Evolutionary conservation across 1,284 basidiomycete species (phyloP).

Genomic region (Heterobasidion irregulare): DNA sequence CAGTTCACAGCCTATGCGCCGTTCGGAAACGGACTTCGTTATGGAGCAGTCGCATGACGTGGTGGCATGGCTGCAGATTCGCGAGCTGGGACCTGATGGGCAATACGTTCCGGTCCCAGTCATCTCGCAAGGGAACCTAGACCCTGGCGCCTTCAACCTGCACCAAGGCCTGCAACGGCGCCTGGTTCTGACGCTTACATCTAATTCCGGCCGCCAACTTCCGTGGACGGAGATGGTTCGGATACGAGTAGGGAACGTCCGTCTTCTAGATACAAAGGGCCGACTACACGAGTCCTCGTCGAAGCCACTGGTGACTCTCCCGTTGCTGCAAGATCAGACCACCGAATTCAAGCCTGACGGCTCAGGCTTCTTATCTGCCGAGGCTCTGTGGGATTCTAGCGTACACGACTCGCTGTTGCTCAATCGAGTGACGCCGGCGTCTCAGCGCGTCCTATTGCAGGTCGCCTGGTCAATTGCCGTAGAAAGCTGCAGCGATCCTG

Average conservation of each 20-base stretch:
- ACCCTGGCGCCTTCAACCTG: constrained; percentile 82
- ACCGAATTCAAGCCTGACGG: constrained; percentile 78
- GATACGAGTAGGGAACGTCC: constrained; percentile 75
- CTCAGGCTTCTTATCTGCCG: constrained; percentile 59
- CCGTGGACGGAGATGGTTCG: constrained; percentile 79
- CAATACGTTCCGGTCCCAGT: constrained; percentile 83
- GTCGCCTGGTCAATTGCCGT: constrained; percentile 74
- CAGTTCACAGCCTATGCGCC: constrained; percentile 63
- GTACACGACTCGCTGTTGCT: constrained; percentile 83
- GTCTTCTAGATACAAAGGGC: constrained; percentile 81
- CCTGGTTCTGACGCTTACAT: constrained; percentile 68
- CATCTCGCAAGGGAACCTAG: constrained; percentile 66
- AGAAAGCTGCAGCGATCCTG: constrained; percentile 77
- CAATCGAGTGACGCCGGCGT: constrained; percentile 75
- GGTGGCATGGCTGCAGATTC: constrained; percentile 78
- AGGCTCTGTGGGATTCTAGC: constrained; percentile 90
- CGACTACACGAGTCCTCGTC: constrained; percentile 69
- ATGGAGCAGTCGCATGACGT: constrained; percentile 86
- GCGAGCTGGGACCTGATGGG: constrained; percentile 81
- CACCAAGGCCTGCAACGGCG: constrained; percentile 92
- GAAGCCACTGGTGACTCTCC: constrained; percentile 60
- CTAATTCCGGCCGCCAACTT: constrained; percentile 84
- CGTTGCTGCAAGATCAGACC: constrained; percentile 63
- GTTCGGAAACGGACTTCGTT: constrained; percentile 90
- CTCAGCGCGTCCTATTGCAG: constrained; percentile 77